Conservation (phyloP, 805 yeast genomes). For the Pichia heedii region DNA sequence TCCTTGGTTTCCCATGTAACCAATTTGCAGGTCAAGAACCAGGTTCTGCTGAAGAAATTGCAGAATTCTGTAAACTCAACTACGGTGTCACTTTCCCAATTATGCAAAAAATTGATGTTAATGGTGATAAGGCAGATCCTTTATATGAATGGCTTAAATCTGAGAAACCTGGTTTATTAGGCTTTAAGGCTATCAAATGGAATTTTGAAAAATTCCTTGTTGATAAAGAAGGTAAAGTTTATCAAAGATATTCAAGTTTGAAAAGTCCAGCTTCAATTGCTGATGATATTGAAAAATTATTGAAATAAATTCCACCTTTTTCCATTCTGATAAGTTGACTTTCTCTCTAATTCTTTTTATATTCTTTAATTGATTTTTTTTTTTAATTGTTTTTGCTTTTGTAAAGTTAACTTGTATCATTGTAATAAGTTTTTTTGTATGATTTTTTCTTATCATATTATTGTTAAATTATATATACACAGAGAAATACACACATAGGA, state of each 20-base stretch:
- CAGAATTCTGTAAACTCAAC: slow-evolving; percentile 63
- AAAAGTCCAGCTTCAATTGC: slow-evolving; percentile 59
- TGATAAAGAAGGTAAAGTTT: slow-evolving; percentile 46
- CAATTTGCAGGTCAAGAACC: slow-evolving; percentile 83
- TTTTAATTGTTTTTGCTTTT: too few species aligned
- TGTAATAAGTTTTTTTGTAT: too few species aligned
- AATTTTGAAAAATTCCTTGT: slow-evolving; percentile 53
- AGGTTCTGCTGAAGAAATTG: slow-evolving; percentile 58
- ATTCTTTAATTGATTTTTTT: too few species aligned
- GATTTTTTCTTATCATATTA: too few species aligned
- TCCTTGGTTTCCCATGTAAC: slow-evolving; percentile 86
- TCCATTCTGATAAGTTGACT: neutral
- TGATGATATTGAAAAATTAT: slow-evolving; percentile 47
- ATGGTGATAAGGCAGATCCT: slow-evolving; percentile 73
- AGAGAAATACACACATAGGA: too few species aligned
- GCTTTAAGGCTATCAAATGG: slow-evolving; percentile 62
- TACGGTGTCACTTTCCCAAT: slow-evolving; percentile 91
- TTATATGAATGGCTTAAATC: slow-evolving; percentile 71
- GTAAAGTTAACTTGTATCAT: too few species aligned
- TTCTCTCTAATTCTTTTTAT: too few species aligned
- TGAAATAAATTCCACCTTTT: slow-evolving; percentile 23
- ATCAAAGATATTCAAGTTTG: slow-evolving; percentile 46
- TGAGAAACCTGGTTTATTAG: slow-evolving; percentile 47
- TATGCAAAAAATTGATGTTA: slow-evolving; percentile 79
- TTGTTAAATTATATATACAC: too few species aligned